Evolutionary conservation across 345 rosid genomes (phyloP).

Genomic region (Populus simonii): DNA sequence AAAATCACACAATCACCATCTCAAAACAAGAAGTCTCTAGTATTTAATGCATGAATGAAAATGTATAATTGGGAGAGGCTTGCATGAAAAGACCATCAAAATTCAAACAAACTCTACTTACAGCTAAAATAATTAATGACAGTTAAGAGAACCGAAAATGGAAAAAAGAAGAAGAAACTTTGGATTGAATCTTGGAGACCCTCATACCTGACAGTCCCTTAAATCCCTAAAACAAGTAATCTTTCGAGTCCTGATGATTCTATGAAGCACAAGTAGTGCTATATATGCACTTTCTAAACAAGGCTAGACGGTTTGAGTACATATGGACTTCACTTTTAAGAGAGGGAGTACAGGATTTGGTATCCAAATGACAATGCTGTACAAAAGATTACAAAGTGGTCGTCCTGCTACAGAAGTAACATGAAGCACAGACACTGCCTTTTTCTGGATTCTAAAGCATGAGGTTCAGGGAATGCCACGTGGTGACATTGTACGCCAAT

Average conservation of each 20-base stretch:
- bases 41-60: background rate
- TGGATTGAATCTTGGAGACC: conserved; percentile 16
- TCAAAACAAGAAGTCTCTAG: background rate
- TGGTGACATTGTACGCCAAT: conserved; percentile 16
- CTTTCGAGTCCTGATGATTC: background rate
- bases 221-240: conserved; percentile 24
- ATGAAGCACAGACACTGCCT: background rate
- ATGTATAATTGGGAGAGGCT: background rate
- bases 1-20: background rate
- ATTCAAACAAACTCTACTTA: background rate
- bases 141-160: conserved; percentile 17
- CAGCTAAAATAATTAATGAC: background rate
- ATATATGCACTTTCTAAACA: background rate
- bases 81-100: background rate
- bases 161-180: background rate
- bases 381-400: background rate
- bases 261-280: background rate
- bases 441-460: conserved; percentile 31
- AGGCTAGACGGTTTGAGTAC: background rate
- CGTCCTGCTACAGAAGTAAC: conserved; percentile 14
- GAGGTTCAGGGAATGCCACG: conserved; percentile 54
- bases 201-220: conserved; percentile 30
- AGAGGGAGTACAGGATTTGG: background rate
- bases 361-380: background rate
- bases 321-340: background rate